These are phyloP conservation scores for Tetradesmus obliquus DNA, from an alignment of 139 green algal genomes.

Conservation along the genomic window DNA sequence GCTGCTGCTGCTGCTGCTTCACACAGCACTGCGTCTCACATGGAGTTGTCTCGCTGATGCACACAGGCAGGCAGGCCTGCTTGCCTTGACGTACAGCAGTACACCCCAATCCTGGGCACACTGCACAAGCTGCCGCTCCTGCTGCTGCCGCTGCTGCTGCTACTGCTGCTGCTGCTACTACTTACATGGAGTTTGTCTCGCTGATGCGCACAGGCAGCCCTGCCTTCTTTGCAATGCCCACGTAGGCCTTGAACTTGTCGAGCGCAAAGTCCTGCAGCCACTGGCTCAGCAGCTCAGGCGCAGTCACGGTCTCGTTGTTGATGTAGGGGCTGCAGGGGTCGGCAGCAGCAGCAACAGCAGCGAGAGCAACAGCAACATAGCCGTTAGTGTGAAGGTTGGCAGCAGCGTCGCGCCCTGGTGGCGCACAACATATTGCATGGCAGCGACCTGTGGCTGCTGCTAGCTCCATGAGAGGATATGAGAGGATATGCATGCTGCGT, in stretches of 20 bases:
- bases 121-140: too few species aligned
- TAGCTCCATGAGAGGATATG: too few species aligned
- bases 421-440: neutral
- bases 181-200: slow-evolving; percentile 49
- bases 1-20: too few species aligned
- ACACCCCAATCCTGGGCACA: too few species aligned
- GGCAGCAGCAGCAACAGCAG: slow-evolving; percentile 2
- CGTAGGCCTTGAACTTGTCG: slow-evolving; percentile 45
- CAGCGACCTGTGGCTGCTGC: too few species aligned
- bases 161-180: neutral
- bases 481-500: too few species aligned
- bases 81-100: neutral
- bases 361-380: neutral
- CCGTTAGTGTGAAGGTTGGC: neutral
- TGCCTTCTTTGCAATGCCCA: neutral
- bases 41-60: slow-evolving; percentile 46
- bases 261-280: slow-evolving; percentile 45
- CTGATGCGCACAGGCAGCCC: slow-evolving; percentile 37
- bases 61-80: neutral
- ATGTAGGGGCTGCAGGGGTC: slow-evolving; percentile 29
- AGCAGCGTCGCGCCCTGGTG: too few species aligned
- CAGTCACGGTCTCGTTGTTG: slow-evolving; percentile 39
- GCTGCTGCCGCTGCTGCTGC: too few species aligned
- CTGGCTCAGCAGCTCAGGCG: slow-evolving; percentile 32
- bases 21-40: neutral